Evolutionary conservation across 2,329 filamentous ascomycete species (phyloP).

Genomic region (Colletotrichum endophyticum): DNA sequence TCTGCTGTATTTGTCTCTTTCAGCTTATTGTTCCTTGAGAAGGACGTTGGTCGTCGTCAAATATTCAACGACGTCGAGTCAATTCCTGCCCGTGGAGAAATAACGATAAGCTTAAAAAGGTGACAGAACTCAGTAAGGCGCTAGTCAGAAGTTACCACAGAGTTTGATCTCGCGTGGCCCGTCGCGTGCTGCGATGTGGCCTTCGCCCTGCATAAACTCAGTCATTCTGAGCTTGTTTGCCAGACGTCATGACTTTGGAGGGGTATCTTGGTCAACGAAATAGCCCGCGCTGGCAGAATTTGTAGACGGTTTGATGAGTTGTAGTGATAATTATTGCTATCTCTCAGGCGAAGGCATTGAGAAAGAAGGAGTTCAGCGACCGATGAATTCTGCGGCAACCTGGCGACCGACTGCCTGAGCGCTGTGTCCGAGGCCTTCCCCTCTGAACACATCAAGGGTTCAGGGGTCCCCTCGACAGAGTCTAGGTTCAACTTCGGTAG

Average conservation of each 20-base stretch:
- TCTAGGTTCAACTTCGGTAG: background rate
- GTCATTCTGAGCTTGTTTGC: background rate
- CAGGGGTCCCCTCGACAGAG: background rate
- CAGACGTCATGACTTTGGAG: background rate
- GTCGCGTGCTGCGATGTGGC: background rate
- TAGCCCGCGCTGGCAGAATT: background rate
- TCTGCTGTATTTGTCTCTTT: background rate
- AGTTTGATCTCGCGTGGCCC: background rate
- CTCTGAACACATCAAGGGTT: background rate
- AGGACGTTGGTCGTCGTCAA: background rate
- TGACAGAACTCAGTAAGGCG: conserved; percentile 14
- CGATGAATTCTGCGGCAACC: too few relatives aligned
- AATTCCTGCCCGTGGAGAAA: background rate
- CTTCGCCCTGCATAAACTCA: background rate
- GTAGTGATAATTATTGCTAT: background rate
- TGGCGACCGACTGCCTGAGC: background rate
- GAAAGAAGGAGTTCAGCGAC: background rate
- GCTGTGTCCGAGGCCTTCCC: background rate
- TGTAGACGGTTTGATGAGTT: background rate
- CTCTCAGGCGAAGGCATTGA: background rate
- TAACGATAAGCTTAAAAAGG: conserved; percentile 5
- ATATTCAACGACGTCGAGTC: background rate
- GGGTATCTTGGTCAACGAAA: background rate
- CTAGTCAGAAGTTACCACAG: background rate
- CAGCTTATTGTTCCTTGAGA: too few relatives aligned